Conservation (phyloP, 345 rosid species). For the Sapria himalayana region DNA sequence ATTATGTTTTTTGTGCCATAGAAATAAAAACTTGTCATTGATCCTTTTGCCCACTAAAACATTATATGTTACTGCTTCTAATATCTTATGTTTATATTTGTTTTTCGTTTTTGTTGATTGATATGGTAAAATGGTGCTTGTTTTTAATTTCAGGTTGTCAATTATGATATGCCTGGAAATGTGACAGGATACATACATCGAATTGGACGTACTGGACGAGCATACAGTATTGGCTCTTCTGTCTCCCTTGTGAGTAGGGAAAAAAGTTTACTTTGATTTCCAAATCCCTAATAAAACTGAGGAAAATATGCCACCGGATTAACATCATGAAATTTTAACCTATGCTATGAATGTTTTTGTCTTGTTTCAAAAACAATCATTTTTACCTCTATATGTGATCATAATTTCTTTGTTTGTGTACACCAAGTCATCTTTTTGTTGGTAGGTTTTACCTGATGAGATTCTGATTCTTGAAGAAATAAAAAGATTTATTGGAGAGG, state of each 20-base stretch:
- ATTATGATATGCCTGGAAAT: conserved; percentile 63
- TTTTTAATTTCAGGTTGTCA: conserved; percentile 40
- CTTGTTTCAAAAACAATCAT: too few relatives aligned
- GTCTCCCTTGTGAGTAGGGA: conserved; percentile 74
- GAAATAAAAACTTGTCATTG: too few relatives aligned
- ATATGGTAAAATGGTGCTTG: not conserved
- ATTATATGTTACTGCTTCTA: too few relatives aligned
- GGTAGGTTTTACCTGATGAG: conserved; percentile 66
- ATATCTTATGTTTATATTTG: too few relatives aligned
- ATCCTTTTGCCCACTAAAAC: too few relatives aligned
- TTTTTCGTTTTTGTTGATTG: not conserved
- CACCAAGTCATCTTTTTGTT: conserved; percentile 4
- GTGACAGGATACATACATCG: conserved; percentile 66
- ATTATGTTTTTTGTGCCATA: too few relatives aligned
- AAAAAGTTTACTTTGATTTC: too few relatives aligned
- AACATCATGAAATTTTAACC: too few relatives aligned
- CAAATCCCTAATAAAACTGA: too few relatives aligned
- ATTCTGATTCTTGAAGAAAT: conserved; percentile 60
- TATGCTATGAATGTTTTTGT: too few relatives aligned
- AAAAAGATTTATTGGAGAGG: conserved; percentile 42
- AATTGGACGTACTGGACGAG: conserved; percentile 93
- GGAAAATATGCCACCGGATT: too few relatives aligned
- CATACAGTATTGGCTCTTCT: conserved; percentile 44
- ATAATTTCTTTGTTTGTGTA: conserved; percentile 6
- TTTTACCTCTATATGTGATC: not conserved